Conservation (phyloP, 306 rosid genomes). For the Dicorynia guianensis region DNA sequence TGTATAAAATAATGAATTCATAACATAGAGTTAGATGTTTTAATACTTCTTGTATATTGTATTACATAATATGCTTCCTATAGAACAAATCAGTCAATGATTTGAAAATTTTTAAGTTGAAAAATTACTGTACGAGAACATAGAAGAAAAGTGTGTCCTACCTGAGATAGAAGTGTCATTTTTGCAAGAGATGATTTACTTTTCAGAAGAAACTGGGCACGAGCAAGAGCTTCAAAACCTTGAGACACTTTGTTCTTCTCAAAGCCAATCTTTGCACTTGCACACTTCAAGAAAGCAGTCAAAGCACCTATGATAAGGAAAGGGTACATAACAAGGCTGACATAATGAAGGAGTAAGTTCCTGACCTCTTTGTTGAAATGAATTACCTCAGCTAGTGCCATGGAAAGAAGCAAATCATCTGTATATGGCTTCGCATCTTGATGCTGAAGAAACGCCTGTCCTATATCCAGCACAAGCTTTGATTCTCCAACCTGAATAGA, state of each 20-base stretch:
- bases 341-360: slow-evolving; percentile 42
- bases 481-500: slow-evolving; percentile 84
- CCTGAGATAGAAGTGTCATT: slow-evolving; percentile 80
- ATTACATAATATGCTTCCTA: slow-evolving; percentile 5
- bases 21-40: neutral
- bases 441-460: slow-evolving; percentile 68
- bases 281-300: slow-evolving; percentile 84
- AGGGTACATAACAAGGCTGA: slow-evolving; percentile 60
- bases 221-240: slow-evolving; percentile 99
- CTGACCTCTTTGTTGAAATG: slow-evolving; percentile 50
- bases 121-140: neutral
- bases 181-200: slow-evolving; percentile 82
- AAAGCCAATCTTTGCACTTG: slow-evolving; percentile 85
- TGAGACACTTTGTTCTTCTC: slow-evolving; percentile 93
- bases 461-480: slow-evolving; percentile 80
- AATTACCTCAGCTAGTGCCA: slow-evolving; percentile 97
- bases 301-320: slow-evolving; percentile 70
- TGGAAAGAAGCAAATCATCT: slow-evolving; percentile 88
- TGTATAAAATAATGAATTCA: neutral
- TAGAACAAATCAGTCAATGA: slow-evolving; percentile 25
- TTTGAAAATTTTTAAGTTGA: slow-evolving; percentile 7
- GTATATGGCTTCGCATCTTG: slow-evolving; percentile 80
- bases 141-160: slow-evolving; percentile 34
- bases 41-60: neutral
- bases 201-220: slow-evolving; percentile 88